These are phyloP conservation scores for Spathaspora boniae DNA, from an alignment of 805 yeast species.

Conservation along the genomic window DNA sequence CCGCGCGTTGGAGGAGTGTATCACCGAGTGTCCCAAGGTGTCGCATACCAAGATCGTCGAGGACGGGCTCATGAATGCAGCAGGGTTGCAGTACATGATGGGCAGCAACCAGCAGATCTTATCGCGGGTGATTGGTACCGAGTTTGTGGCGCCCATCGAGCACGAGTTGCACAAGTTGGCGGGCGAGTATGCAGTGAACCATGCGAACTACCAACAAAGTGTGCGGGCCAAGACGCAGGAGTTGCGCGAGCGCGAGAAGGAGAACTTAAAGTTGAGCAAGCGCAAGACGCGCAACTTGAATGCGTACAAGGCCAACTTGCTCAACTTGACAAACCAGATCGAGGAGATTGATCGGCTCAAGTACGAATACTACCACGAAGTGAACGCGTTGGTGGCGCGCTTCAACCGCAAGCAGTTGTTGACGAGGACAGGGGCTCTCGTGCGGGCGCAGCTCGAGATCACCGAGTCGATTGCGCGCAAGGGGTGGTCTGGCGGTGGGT, in stretches of 20 bases:
- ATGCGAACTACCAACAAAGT: slow-evolving; percentile 49
- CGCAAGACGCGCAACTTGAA: slow-evolving; percentile 60
- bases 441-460: slow-evolving; percentile 77
- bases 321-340: slow-evolving; percentile 66
- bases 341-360: slow-evolving; percentile 77
- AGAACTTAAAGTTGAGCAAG: slow-evolving; percentile 56
- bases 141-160: slow-evolving; percentile 53
- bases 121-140: slow-evolving; percentile 50
- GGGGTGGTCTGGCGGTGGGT: slow-evolving; percentile 86
- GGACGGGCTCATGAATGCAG: slow-evolving; percentile 65
- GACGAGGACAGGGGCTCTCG: slow-evolving; percentile 55
- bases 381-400: slow-evolving; percentile 55
- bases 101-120: slow-evolving; percentile 76
- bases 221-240: slow-evolving; percentile 50
- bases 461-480: slow-evolving; percentile 78
- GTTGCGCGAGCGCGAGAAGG: slow-evolving; percentile 58
- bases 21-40: slow-evolving; percentile 25
- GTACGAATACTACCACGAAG: slow-evolving; percentile 67
- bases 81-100: slow-evolving; percentile 72
- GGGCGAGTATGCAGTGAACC: slow-evolving; percentile 42
- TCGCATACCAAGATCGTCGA: slow-evolving; percentile 29
- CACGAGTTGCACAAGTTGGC: slow-evolving; percentile 44
- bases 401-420: slow-evolving; percentile 56
- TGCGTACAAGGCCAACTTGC: slow-evolving; percentile 63
- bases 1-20: slow-evolving; percentile 52